Base-by-base conservation (phyloP, 495 filamentous ascomycete genomes). In the Cladorrhinum samala region DNA sequence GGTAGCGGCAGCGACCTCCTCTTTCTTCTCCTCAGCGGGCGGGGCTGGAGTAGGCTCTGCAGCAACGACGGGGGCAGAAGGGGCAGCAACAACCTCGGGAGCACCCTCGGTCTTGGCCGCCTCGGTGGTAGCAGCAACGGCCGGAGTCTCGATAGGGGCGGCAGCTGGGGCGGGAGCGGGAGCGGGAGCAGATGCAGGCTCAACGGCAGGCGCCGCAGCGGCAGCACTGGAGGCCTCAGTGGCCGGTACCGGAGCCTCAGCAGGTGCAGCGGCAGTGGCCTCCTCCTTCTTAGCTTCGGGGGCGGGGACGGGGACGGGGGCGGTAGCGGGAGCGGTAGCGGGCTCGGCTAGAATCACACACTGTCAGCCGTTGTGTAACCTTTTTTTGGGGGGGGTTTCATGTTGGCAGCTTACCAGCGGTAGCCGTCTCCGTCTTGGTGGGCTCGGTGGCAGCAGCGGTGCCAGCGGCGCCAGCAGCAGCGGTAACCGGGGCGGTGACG, bases 391-490 rank as follows among this genome's bases (percentile, higher is more conserved):
- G n/a, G n/a, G n/a, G n/a, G n/a, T n/a, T n/a, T n/a, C n/a, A n/a
- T n/a, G n/a, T n/a, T n/a, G 33, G n/a, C 38, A 53, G 13, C 44
- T 50, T 52, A 9, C 56, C 37, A 17, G 55, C 51, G 16, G 59
- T n/a, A 52, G 57, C 53, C 2, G 52, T 50, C 44, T 64, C 60
- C 9, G 57, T 49, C 51, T 56, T 58, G 43, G 52, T 51, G 3
- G 53, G 46, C 41, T 59, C 61, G 16, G 61, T 20, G n/a, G 57
- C 60, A 9, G 53, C 55, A 11, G 54, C 40, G 24, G 58, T 46
- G 11, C 46, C 43, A 25, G 45, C 50, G 6, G 49, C 27, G 24
- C 46, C 42, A 16, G 54, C 46, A 7, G 50, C 19, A 24, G 54
- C 54, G 7, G 55, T 20, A 30, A 52, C 23, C n/a, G 54, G 45